Evolutionary conservation across 768 basidiomycete species (phyloP).

Genomic region (Phaeotremella skinneri): DNA sequence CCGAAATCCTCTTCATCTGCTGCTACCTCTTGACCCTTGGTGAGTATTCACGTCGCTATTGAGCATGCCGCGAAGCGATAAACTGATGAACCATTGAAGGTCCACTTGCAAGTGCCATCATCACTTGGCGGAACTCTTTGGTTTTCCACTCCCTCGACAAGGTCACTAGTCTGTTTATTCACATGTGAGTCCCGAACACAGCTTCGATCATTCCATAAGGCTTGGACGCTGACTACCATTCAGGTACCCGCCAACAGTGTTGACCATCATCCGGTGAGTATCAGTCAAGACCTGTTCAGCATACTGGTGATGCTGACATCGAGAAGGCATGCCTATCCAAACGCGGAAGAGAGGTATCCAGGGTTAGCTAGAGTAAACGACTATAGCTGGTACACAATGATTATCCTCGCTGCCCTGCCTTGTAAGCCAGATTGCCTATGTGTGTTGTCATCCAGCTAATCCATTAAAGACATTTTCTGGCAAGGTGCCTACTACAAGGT

Average conservation of each 20-base stretch:
- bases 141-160: conserved; percentile 98
- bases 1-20: conserved; percentile 75
- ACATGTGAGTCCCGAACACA: too few relatives aligned
- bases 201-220: neutral
- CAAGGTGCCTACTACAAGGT: conserved; percentile 86
- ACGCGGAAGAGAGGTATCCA: conserved; percentile 77
- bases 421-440: conserved; percentile 59
- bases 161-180: conserved; percentile 90
- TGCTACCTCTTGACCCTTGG: conserved; percentile 90
- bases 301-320: too few relatives aligned
- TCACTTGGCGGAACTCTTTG: conserved; percentile 97
- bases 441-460: conserved; percentile 5
- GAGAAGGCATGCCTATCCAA: conserved; percentile 79
- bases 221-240: neutral
- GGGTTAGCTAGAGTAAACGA: conserved; percentile 70
- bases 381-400: conserved; percentile 66
- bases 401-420: conserved; percentile 75
- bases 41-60: conserved; percentile 21
- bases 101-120: conserved; percentile 84
- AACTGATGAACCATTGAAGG: conserved; percentile 47
- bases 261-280: conserved; percentile 70
- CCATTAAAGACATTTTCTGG: conserved; percentile 74
- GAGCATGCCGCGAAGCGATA: neutral
- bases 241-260: conserved; percentile 76
- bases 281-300: too few relatives aligned